A percentile compares a stretch with the other conserved stretches of the same genome.
Conservation (phyloP, 768 basidiomycete species). For the Tephrocybe sp. region DNA sequence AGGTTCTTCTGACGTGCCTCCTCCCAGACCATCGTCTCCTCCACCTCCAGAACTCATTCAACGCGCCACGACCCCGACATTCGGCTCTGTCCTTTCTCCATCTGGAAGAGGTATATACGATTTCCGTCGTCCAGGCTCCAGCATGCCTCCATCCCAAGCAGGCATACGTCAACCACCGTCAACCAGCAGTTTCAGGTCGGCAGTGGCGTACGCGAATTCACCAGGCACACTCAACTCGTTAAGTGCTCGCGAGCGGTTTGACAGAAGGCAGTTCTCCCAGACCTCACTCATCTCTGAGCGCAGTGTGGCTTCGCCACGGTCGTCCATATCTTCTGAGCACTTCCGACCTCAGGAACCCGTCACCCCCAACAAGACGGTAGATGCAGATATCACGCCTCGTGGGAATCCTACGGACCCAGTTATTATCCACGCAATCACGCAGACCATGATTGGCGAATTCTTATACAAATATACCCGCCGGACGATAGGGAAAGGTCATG, state of each 20-base stretch:
- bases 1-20: slow-evolving; percentile 53
- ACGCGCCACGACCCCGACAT: slow-evolving; percentile 85
- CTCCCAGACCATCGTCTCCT: slow-evolving; percentile 88
- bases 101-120: slow-evolving; percentile 46
- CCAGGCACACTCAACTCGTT: slow-evolving; percentile 46
- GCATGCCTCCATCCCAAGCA: slow-evolving; percentile 68
- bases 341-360: slow-evolving; percentile 44
- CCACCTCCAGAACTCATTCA: slow-evolving; percentile 91
- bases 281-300: slow-evolving; percentile 70
- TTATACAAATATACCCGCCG: slow-evolving; percentile 95
- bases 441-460: slow-evolving; percentile 99
- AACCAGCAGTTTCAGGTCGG: slow-evolving; percentile 81
- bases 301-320: slow-evolving; percentile 68
- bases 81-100: slow-evolving; percentile 60
- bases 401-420: slow-evolving; percentile 73
- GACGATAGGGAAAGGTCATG: slow-evolving; percentile 86
- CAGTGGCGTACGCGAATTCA: slow-evolving; percentile 48
- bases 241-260: slow-evolving; percentile 44
- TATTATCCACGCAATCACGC: slow-evolving; percentile 95
- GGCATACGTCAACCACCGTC: slow-evolving; percentile 71
- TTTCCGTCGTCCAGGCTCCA: slow-evolving; percentile 65
- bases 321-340: slow-evolving; percentile 80
- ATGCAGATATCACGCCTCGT: slow-evolving; percentile 42
- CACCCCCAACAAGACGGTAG: slow-evolving; percentile 45
- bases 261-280: slow-evolving; percentile 58